Percentiles rank a stretch among this genome's conserved stretches.
Conservation (phyloP, 768 basidiomycete species). For the Phanerochaete sordida region DNA sequence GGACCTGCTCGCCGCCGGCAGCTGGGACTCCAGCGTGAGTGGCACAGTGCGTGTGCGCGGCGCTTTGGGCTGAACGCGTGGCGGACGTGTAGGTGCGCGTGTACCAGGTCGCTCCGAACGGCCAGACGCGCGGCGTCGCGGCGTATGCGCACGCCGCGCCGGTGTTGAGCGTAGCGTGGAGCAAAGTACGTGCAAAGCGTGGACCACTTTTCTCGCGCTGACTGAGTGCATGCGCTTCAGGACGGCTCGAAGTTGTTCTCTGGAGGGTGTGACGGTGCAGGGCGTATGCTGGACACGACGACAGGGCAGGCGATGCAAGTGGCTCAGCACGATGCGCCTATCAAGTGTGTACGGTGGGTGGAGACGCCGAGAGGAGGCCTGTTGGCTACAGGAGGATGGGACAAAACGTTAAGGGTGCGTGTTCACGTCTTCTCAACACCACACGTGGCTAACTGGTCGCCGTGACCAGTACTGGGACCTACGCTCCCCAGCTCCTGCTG, state of each 20-base stretch:
- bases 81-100: slow-evolving; percentile 64
- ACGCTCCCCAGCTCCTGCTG: slow-evolving; percentile 68
- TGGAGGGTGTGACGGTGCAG: slow-evolving; percentile 92
- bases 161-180: slow-evolving; percentile 87
- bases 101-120: slow-evolving; percentile 81
- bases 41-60: background rate
- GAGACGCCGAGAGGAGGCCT: slow-evolving; percentile 76
- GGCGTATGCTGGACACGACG: slow-evolving; percentile 84
- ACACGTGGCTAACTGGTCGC: background rate
- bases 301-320: slow-evolving; percentile 82
- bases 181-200: slow-evolving; percentile 53
- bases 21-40: slow-evolving; percentile 78
- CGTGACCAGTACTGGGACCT: slow-evolving; percentile 84
- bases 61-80: background rate
- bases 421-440: background rate
- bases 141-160: slow-evolving; percentile 90
- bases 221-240: slow-evolving; percentile 33
- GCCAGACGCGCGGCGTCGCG: slow-evolving; percentile 84
- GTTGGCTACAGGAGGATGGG: slow-evolving; percentile 96
- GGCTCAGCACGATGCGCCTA: slow-evolving; percentile 86
- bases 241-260: slow-evolving; percentile 90
- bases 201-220: background rate
- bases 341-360: slow-evolving; percentile 79
- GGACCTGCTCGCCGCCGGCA: slow-evolving; percentile 87
- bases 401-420: slow-evolving; percentile 87